phyloP scores from a whole-genome alignment of 345 rosid species.

The Conringia planisiliqua region DNA sequence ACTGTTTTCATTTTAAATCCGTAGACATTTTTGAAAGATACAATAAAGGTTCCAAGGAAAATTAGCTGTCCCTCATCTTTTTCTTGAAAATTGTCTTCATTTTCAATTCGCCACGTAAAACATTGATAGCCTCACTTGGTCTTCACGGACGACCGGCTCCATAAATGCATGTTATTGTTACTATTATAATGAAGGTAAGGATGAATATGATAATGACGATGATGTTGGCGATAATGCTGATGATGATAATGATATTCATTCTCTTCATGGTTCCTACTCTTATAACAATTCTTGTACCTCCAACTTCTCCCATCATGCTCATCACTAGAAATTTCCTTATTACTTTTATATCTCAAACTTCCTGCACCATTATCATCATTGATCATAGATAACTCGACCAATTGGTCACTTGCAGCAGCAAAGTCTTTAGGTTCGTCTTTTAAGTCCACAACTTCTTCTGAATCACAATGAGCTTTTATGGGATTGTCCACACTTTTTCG shows the following conservation, averaged over 20 bases:
- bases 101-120: conserved; percentile 21
- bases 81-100: background rate
- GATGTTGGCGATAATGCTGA: background rate
- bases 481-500: background rate
- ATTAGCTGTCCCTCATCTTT: background rate
- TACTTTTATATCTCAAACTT: conserved; percentile 18
- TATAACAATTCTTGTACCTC: conserved; percentile 45
- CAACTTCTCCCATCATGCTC: conserved; percentile 30
- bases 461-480: background rate
- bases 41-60: conserved; percentile 2
- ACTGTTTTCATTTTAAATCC: background rate
- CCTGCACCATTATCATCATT: conserved; percentile 8
- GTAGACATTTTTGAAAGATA: background rate
- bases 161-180: conserved; percentile 37
- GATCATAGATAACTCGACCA: background rate
- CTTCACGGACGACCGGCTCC: conserved; percentile 62
- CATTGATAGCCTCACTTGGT: conserved; percentile 41
- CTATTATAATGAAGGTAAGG: background rate
- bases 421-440: conserved; percentile 20
- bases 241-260: conserved; percentile 12
- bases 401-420: background rate
- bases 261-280: conserved; percentile 25
- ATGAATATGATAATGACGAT: conserved; percentile 26
- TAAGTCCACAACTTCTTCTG: background rate
- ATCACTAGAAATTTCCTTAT: background rate